These are phyloP conservation scores for Sarcomyxa edulis DNA, from an alignment of 768 basidiomycete species.

Conservation along the genomic window DNA sequence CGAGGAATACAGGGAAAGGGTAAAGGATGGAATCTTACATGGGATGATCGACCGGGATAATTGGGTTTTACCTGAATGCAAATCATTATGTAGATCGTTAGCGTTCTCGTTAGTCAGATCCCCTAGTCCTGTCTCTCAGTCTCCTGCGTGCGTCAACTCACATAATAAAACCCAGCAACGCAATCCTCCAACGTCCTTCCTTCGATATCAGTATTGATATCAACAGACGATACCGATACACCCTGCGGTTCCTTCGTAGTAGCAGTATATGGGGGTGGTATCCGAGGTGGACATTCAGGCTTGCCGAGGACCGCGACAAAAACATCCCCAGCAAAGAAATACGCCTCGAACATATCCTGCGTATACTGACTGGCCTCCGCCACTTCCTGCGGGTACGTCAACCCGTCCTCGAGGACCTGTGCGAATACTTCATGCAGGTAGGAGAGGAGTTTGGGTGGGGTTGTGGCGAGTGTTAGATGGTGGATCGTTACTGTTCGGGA, in stretches of 20 bases:
- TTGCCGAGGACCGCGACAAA: conserved; percentile 55
- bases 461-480: conserved; percentile 42
- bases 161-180: conserved; percentile 77
- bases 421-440: conserved; percentile 60
- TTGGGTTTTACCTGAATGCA: conserved; percentile 85
- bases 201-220: too few species aligned
- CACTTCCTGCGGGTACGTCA: conserved; percentile 88
- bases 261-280: too few species aligned
- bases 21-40: conserved; percentile 64
- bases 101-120: too few species aligned
- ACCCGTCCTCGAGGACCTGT: conserved; percentile 68
- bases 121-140: neutral
- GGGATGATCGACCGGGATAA: conserved; percentile 86
- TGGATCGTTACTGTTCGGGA: conserved; percentile 37
- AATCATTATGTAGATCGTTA: too few species aligned
- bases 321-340: conserved; percentile 76
- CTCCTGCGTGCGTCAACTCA: conserved; percentile 28
- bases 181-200: conserved; percentile 62
- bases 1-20: too few species aligned
- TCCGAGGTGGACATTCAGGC: too few species aligned
- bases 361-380: conserved; percentile 42
- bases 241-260: too few species aligned
- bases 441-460: conserved; percentile 42
- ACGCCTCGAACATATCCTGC: conserved; percentile 56
- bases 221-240: too few species aligned